Evolutionary conservation across 805 yeast species (phyloP).

Genomic region (Clavispora phyllophila): DNA sequence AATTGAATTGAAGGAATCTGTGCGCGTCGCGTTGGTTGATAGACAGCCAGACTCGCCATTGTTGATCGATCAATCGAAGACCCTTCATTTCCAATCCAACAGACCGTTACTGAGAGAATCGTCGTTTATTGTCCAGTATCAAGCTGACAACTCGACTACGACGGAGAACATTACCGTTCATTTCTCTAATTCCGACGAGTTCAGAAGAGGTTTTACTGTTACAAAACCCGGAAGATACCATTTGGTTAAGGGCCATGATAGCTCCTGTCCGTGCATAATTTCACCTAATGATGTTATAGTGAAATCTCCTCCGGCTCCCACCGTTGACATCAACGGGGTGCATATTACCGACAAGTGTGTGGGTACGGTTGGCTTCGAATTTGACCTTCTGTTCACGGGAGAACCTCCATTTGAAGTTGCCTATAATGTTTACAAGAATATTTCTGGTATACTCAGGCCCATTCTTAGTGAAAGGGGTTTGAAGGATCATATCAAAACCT

Average conservation of each 20-base stretch:
- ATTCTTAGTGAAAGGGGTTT: slow-evolving; percentile 28
- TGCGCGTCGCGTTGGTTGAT: slow-evolving; percentile 20
- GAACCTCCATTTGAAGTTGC: slow-evolving; percentile 74
- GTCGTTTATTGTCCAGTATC: slow-evolving; percentile 37
- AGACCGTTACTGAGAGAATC: slow-evolving; percentile 9
- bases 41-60: slow-evolving; percentile 18
- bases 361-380: slow-evolving; percentile 77
- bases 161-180: slow-evolving; percentile 17
- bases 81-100: slow-evolving; percentile 18
- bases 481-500: slow-evolving; percentile 10
- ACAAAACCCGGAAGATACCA: slow-evolving; percentile 63
- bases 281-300: slow-evolving; percentile 17
- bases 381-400: slow-evolving; percentile 66
- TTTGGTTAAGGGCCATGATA: slow-evolving; percentile 50
- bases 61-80: slow-evolving; percentile 26
- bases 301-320: slow-evolving; percentile 27
- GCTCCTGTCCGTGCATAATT: slow-evolving; percentile 63
- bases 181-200: slow-evolving; percentile 22
- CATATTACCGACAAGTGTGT: slow-evolving; percentile 83
- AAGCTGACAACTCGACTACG: slow-evolving; percentile 17
- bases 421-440: slow-evolving; percentile 52
- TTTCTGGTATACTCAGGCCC: slow-evolving; percentile 27
- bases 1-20: slow-evolving; percentile 23
- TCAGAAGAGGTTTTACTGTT: slow-evolving; percentile 31
- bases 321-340: slow-evolving; percentile 39